Evolutionary conservation across 179 eudicot genomes (phyloP).

Genomic region (Vitellaria paradoxa): DNA sequence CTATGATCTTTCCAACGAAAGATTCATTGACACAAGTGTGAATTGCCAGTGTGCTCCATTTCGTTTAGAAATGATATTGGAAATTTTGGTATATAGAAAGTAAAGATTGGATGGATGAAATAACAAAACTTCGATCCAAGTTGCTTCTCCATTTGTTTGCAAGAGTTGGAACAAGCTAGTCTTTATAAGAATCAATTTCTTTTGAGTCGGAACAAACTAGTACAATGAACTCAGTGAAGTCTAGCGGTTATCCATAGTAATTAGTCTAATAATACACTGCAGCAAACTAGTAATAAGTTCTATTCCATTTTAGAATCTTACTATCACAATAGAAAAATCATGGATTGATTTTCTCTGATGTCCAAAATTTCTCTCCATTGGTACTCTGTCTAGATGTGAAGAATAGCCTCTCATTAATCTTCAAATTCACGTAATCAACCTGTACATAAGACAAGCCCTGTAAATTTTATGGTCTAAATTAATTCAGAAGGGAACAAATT

Average conservation of each 20-base stretch:
- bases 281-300: background rate
- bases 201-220: background rate
- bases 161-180: background rate
- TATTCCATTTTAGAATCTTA: background rate
- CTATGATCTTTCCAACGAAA: background rate
- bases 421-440: slow-evolving; percentile 90
- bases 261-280: background rate
- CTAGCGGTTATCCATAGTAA: background rate
- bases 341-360: slow-evolving; percentile 48
- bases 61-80: background rate
- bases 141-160: background rate
- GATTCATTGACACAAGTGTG: slow-evolving; percentile 18
- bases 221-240: slow-evolving; percentile 4
- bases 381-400: slow-evolving; percentile 31
- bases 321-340: slow-evolving; percentile 19
- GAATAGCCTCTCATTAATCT: slow-evolving; percentile 51
- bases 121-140: slow-evolving; percentile 1
- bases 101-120: background rate
- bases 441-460: slow-evolving; percentile 21
- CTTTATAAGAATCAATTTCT: background rate
- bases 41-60: background rate
- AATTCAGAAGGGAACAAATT: background rate
- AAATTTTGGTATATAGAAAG: background rate
- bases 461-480: background rate
- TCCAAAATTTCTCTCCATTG: slow-evolving; percentile 59